Conservation (phyloP, 768 basidiomycete genomes). For the Serendipita sp. region DNA sequence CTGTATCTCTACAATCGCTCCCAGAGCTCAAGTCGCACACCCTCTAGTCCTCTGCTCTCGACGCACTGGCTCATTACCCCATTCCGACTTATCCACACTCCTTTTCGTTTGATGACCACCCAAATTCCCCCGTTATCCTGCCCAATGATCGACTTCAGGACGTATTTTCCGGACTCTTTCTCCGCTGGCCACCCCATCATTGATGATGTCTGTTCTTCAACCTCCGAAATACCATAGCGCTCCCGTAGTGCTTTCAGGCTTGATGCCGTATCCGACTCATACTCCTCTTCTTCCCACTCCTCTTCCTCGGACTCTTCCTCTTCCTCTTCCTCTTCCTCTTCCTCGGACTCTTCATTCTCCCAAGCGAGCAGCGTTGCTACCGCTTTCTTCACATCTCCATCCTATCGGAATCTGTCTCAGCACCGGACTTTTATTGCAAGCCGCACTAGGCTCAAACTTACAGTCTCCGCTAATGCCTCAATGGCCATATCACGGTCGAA, state of each 20-base stretch:
- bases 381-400: constrained; percentile 4
- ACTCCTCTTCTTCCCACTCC: background rate
- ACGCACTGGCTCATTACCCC: background rate
- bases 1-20: constrained; percentile 1
- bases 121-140: background rate
- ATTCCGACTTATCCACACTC: background rate
- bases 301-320: background rate
- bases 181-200: background rate
- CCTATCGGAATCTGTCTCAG: background rate
- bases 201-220: background rate
- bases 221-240: background rate
- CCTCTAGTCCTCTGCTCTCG: background rate
- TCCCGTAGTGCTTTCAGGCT: background rate
- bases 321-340: background rate
- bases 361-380: background rate
- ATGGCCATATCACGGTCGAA: background rate
- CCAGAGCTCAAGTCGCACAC: constrained; percentile 5
- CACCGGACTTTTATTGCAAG: background rate
- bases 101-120: background rate
- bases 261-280: background rate
- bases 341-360: background rate
- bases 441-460: background rate
- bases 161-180: constrained; percentile 3
- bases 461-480: background rate
- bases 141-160: background rate